A percentile compares a stretch with the other conserved stretches of the same genome.
Evolutionary conservation across 2,329 filamentous ascomycete genomes (phyloP).

Genomic region (Talaromyces sp.): DNA sequence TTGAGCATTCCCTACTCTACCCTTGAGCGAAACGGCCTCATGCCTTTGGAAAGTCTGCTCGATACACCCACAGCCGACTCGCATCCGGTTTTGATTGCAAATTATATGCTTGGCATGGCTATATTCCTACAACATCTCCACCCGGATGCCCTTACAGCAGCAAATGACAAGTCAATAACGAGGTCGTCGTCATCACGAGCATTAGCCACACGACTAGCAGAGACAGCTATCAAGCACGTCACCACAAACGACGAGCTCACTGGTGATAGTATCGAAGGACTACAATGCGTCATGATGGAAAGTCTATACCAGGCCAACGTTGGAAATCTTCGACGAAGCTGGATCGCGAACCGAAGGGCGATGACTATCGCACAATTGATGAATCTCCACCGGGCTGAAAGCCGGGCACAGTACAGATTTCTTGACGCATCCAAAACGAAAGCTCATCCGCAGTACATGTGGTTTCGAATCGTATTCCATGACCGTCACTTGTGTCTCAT

Average conservation of each 20-base stretch:
- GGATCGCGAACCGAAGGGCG: conserved; percentile 39
- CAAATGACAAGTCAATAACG: neutral
- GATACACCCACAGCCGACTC: neutral
- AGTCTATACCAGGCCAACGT: conserved; percentile 36
- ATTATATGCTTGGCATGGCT: neutral
- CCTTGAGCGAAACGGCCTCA: neutral
- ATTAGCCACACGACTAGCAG: conserved; percentile 29
- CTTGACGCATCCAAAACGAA: conserved; percentile 28
- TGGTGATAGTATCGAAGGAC: conserved; percentile 36
- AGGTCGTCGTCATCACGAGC: neutral
- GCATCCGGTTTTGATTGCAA: neutral
- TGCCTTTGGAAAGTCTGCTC: neutral
- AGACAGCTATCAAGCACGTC: conserved; percentile 31
- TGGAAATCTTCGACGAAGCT: conserved; percentile 43
- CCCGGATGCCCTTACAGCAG: neutral
- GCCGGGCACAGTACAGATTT: conserved; percentile 20
- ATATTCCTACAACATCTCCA: neutral
- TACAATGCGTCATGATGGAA: conserved; percentile 46
- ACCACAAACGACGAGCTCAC: conserved; percentile 40
- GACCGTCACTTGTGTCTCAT: conserved; percentile 43
- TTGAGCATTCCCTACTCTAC: neutral
- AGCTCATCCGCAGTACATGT: conserved; percentile 28
- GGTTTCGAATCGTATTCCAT: conserved; percentile 38
- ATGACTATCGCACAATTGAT: conserved; percentile 42
- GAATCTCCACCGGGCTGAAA: conserved; percentile 34